Percentiles rank a stretch among this genome's conserved stretches.
phyloP scores from a whole-genome alignment of 805 yeast species.

The Candida orba region DNA sequence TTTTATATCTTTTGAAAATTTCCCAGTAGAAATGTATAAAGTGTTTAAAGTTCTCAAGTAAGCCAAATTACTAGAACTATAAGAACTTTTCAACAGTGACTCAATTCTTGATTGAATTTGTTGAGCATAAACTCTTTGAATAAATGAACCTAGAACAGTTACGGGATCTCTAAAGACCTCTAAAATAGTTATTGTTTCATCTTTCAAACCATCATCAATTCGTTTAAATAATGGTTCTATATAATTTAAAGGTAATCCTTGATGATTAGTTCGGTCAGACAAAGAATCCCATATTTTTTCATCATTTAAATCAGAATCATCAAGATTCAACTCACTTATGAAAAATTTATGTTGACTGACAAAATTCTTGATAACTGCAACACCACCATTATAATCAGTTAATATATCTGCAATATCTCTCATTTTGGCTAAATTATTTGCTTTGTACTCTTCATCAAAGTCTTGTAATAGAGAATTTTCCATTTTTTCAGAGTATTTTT shows the following conservation, averaged over 20 bases:
- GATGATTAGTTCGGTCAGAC: constrained; percentile 49
- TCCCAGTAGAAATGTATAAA: constrained; percentile 50
- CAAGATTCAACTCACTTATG: constrained; percentile 24
- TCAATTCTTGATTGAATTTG: constrained; percentile 52
- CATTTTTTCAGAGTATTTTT: constrained; percentile 67
- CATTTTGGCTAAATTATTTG: constrained; percentile 63
- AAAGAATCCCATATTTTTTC: constrained; percentile 52
- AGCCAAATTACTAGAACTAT: constrained; percentile 56
- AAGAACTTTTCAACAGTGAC: constrained; percentile 53
- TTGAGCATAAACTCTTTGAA: constrained; percentile 73
- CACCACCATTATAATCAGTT: constrained; percentile 78
- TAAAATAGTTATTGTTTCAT: constrained; percentile 66
- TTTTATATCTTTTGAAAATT: constrained; percentile 58
- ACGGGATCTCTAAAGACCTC: constrained; percentile 69
- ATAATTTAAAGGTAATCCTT: constrained; percentile 41
- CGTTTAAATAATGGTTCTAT: constrained; percentile 49
- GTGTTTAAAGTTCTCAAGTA: constrained; percentile 71
- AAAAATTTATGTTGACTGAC: constrained; percentile 75
- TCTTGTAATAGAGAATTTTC: constrained; percentile 63
- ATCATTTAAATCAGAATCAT: constrained; percentile 28
- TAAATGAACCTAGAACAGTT: constrained; percentile 56
- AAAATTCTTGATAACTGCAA: constrained; percentile 73
- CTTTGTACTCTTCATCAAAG: constrained; percentile 69
- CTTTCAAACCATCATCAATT: constrained; percentile 49
- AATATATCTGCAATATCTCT: constrained; percentile 68